These are phyloP conservation scores for Capsella bursapastoris DNA, from an alignment of 345 rosid genomes.

Conservation along the genomic window DNA sequence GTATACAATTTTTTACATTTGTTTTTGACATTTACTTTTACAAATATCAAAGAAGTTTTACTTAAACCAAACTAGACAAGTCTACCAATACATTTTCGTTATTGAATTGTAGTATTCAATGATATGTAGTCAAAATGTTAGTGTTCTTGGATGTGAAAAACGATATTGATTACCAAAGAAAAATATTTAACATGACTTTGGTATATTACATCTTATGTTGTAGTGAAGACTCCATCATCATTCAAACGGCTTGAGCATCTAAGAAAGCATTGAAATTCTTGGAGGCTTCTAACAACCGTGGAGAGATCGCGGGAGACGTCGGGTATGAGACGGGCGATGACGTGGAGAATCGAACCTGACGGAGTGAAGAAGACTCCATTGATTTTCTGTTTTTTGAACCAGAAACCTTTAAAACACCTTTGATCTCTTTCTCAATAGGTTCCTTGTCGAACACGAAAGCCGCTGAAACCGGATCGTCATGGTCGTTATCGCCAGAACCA, in stretches of 20 bases:
- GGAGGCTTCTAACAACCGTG: conserved; percentile 59
- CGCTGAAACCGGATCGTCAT: conserved; percentile 66
- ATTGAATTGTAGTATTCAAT: background rate
- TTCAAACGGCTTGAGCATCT: conserved; percentile 68
- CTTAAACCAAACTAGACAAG: background rate
- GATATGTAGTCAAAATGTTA: conserved; percentile 1
- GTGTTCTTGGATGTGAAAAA: background rate
- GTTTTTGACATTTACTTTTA: background rate
- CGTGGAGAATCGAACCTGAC: conserved; percentile 75
- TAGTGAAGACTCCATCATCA: conserved; percentile 2
- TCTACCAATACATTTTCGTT: background rate
- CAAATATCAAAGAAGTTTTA: background rate
- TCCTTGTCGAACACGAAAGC: conserved; percentile 71
- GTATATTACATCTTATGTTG: conserved; percentile 1
- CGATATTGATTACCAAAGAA: background rate
- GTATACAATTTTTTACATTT: background rate
- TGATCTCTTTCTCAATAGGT: conserved; percentile 53
- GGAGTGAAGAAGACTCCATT: conserved; percentile 51
- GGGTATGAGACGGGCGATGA: conserved; percentile 63
- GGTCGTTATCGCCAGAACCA: conserved; percentile 50
- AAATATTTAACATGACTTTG: conserved; percentile 21
- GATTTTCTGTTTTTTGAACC: conserved; percentile 58
- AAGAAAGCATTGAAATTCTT: conserved; percentile 64
- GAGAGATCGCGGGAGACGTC: conserved; percentile 65
- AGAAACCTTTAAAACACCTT: conserved; percentile 59